phyloP scores from a whole-genome alignment of 345 rosid species.

The Pistacia vera region DNA sequence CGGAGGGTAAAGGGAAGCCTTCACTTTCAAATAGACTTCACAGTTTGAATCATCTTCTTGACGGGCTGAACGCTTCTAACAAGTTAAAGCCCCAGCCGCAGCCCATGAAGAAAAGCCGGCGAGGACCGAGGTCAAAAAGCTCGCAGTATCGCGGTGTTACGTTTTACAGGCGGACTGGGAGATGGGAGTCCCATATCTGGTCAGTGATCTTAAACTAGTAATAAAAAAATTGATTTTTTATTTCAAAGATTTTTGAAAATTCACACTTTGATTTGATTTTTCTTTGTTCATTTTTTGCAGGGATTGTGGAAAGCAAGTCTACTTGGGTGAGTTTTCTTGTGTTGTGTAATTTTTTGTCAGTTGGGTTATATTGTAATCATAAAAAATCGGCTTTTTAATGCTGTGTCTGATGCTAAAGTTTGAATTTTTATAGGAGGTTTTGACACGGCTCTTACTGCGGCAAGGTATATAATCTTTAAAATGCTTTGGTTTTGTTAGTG shows the following conservation, averaged over 20 bases:
- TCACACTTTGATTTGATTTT: not conserved
- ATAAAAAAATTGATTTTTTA: not conserved
- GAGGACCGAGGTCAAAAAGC: constrained; percentile 80
- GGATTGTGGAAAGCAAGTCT: constrained; percentile 91
- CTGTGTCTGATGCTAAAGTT: not conserved
- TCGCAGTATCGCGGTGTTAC: constrained; percentile 83
- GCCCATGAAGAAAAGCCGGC: constrained; percentile 63
- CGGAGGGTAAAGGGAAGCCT: constrained; percentile 2
- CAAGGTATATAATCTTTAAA: constrained; percentile 48
- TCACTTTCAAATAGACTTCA: too few relatives aligned
- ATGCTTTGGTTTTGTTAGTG: not conserved
- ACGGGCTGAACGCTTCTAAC: too few relatives aligned
- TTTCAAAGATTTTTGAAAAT: not conserved
- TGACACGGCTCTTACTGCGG: constrained; percentile 88
- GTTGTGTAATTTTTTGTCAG: not conserved
- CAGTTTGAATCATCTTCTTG: too few relatives aligned
- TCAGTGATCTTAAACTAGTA: constrained; percentile 11
- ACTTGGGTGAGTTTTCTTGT: constrained; percentile 49
- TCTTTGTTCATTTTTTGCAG: constrained; percentile 37
- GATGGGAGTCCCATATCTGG: constrained; percentile 95
- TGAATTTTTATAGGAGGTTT: constrained; percentile 64
- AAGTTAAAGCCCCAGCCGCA: constrained; percentile 11
- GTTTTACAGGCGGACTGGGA: constrained; percentile 69
- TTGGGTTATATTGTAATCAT: not conserved
- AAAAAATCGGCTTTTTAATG: not conserved